Conservation (phyloP, 1,284 basidiomycete genomes). For the Malassezia caprae region DNA sequence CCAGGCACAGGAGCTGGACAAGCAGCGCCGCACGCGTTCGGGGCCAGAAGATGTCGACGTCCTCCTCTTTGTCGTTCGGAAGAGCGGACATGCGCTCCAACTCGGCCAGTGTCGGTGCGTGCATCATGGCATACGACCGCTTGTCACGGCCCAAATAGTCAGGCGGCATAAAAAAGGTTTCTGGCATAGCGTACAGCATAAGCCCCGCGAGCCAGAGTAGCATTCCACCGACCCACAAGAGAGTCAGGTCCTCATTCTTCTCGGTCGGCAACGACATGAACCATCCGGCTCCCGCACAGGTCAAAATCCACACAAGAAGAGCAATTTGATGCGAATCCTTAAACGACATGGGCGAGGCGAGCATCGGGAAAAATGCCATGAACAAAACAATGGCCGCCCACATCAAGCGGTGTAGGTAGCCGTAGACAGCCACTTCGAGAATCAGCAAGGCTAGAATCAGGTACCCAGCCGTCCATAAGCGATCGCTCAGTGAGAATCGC, state of each 20-base stretch:
- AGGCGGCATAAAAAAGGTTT: constrained; percentile 15
- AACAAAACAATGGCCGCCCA: constrained; percentile 63
- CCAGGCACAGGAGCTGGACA: constrained; percentile 49
- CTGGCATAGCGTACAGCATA: neutral
- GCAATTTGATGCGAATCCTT: constrained; percentile 41
- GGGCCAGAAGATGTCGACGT: constrained; percentile 9
- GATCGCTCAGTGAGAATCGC: neutral
- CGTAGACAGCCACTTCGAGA: constrained; percentile 61
- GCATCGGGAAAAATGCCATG: constrained; percentile 53
- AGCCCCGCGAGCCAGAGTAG: constrained; percentile 20
- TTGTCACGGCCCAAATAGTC: constrained; percentile 9
- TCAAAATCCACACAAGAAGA: constrained; percentile 53
- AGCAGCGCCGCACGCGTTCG: constrained; percentile 25
- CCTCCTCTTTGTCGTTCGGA: constrained; percentile 1
- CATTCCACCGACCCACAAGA: constrained; percentile 26
- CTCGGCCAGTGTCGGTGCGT: neutral
- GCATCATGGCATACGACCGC: constrained; percentile 4
- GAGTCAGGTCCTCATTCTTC: constrained; percentile 57
- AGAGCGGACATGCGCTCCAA: neutral
- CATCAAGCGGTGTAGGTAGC: constrained; percentile 55
- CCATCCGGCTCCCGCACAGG: constrained; percentile 56
- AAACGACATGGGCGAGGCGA: constrained; percentile 20
- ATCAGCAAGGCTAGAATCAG: constrained; percentile 15
- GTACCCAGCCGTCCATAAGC: neutral
- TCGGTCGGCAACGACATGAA: constrained; percentile 68